Conservation (phyloP, 2,329 filamentous ascomycete species). For the Fusarium sp. region DNA sequence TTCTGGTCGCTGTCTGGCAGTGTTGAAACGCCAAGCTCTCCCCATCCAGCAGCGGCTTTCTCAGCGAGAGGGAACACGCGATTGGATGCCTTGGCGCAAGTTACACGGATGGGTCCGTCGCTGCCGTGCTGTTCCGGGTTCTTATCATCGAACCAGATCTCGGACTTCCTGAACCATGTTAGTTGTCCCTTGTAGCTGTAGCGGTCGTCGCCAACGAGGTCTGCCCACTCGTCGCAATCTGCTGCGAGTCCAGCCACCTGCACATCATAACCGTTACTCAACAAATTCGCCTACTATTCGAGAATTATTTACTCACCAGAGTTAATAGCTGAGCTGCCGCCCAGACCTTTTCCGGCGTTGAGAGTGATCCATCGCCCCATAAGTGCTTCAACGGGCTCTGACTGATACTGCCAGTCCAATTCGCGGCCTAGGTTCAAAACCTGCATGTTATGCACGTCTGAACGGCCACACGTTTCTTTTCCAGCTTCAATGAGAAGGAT, state of each 20-base stretch:
- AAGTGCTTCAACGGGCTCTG: conserved; percentile 41
- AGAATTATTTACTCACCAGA: conserved; percentile 33
- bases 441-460: conserved; percentile 32
- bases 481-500: conserved; percentile 53
- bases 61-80: conserved; percentile 51
- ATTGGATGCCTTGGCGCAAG: conserved; percentile 41
- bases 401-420: conserved; percentile 48
- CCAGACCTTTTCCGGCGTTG: conserved; percentile 50
- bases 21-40: conserved; percentile 48
- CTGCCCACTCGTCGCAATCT: conserved; percentile 57
- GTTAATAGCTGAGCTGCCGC: conserved; percentile 53
- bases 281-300: fast-evolving
- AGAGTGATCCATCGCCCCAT: conserved; percentile 37
- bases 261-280: not conserved
- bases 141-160: conserved; percentile 42
- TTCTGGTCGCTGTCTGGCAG: conserved; percentile 41
- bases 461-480: conserved; percentile 32
- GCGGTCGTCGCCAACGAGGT: conserved; percentile 45
- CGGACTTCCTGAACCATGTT: conserved; percentile 54
- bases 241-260: conserved; percentile 51
- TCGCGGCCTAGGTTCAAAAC: conserved; percentile 42
- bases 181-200: conserved; percentile 57
- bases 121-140: conserved; percentile 49
- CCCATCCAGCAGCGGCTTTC: conserved; percentile 48
- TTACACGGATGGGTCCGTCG: conserved; percentile 48